Evolutionary conservation across 495 filamentous ascomycete species (phyloP).

Genomic region (Penicillium alfredii): DNA sequence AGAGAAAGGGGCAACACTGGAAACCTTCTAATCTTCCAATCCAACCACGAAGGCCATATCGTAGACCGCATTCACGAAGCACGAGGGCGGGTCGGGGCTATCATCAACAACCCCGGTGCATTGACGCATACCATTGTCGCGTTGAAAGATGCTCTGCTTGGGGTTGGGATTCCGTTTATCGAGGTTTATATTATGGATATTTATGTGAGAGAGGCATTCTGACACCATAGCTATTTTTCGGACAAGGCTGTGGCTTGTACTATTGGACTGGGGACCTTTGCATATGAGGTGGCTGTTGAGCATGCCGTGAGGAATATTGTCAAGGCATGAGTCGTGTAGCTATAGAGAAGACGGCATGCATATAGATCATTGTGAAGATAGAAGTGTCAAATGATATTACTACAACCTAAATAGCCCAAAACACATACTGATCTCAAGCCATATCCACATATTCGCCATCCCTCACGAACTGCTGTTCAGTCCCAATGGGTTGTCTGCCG

Average conservation of each 20-base stretch:
- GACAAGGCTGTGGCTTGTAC: too few relatives aligned
- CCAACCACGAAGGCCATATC: constrained; percentile 52
- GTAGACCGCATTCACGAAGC: constrained; percentile 44
- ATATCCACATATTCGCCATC: background rate
- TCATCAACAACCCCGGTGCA: constrained; percentile 56
- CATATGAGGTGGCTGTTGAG: too few relatives aligned
- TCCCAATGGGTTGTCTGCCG: constrained; percentile 21
- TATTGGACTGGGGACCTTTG: too few relatives aligned
- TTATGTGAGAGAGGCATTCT: constrained; percentile 48
- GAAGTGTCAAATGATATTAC: too few relatives aligned
- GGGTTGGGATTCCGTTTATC: constrained; percentile 55
- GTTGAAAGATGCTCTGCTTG: constrained; percentile 53
- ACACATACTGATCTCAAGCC: background rate
- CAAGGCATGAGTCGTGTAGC: too few relatives aligned
- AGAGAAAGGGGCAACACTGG: constrained; percentile 9
- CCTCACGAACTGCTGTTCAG: constrained; percentile 3
- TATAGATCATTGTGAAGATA: too few relatives aligned
- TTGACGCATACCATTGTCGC: constrained; percentile 56
- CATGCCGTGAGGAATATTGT: too few relatives aligned
- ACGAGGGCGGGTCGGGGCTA: constrained; percentile 33
- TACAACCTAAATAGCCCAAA: background rate
- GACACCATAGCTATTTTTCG: constrained; percentile 51
- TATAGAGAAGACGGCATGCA: too few relatives aligned
- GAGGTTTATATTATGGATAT: constrained; percentile 57
- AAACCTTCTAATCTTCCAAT: constrained; percentile 37